Conservation (phyloP, 2,329 filamentous ascomycete species). For the Chaetomiaceae sp. region DNA sequence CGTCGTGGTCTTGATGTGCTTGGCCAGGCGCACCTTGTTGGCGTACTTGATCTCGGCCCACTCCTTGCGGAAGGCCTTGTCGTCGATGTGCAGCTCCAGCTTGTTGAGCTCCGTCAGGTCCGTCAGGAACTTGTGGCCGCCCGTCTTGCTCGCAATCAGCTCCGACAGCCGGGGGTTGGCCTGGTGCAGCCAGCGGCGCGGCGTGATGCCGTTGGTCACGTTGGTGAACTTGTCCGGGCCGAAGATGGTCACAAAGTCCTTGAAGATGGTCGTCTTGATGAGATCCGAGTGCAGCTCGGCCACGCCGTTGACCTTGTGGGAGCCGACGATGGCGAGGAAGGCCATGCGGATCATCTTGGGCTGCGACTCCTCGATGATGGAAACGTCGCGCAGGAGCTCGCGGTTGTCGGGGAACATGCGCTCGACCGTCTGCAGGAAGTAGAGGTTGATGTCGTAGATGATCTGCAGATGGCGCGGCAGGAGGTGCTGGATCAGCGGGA, state of each 20-base stretch:
- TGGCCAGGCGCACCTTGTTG: constrained; percentile 89
- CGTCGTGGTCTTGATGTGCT: constrained; percentile 80
- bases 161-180: constrained; percentile 90
- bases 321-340: constrained; percentile 88
- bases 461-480: constrained; percentile 93
- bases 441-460: constrained; percentile 96
- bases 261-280: constrained; percentile 99
- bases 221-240: constrained; percentile 98
- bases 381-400: constrained; percentile 80
- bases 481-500: constrained; percentile 84
- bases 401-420: constrained; percentile 84
- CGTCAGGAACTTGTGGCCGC: constrained; percentile 78
- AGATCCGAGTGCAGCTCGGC: constrained; percentile 96
- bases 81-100: constrained; percentile 76
- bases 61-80: constrained; percentile 86
- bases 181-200: constrained; percentile 93
- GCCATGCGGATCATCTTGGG: constrained; percentile 99
- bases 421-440: constrained; percentile 88
- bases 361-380: constrained; percentile 94
- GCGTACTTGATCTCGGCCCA: constrained; percentile 96
- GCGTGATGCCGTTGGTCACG: constrained; percentile 96
- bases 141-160: constrained; percentile 85
- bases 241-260: constrained; percentile 93
- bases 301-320: constrained; percentile 98
- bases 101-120: constrained; percentile 83